A percentile compares a stretch with the other conserved stretches of the same genome.
These are phyloP conservation scores for Trichoderma breve DNA, from an alignment of 2,329 filamentous ascomycete species.

Conservation along the genomic window DNA sequence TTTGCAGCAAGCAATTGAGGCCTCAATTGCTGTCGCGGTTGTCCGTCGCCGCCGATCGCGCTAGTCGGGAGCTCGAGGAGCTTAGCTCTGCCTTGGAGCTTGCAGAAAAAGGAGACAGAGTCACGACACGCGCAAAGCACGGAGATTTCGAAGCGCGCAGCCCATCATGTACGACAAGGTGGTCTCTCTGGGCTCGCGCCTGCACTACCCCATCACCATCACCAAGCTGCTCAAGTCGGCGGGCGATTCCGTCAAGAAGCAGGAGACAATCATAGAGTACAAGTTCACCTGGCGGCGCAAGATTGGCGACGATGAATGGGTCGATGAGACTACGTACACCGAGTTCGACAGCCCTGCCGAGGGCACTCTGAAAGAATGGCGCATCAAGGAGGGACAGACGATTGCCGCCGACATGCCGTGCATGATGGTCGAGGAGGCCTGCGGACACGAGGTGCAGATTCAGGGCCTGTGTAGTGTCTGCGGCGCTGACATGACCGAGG, in stretches of 20 bases:
- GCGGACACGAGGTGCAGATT: conserved; percentile 87
- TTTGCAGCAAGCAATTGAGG: neutral
- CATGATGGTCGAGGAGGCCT: conserved; percentile 84
- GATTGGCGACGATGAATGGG: conserved; percentile 63
- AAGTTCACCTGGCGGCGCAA: conserved; percentile 77
- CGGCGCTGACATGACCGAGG: conserved; percentile 93
- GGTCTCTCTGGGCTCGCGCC: conserved; percentile 56
- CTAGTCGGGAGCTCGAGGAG: conserved; percentile 11
- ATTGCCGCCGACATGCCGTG: conserved; percentile 58
- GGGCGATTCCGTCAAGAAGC: conserved; percentile 71
- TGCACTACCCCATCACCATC: conserved; percentile 93
- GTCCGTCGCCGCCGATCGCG: conserved; percentile 9
- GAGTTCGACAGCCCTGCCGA: conserved; percentile 83
- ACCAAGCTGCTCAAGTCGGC: conserved; percentile 75
- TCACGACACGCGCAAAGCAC: conserved; percentile 13
- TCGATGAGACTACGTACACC: conserved; percentile 66
- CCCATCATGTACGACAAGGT: conserved; percentile 39
- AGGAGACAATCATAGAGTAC: conserved; percentile 82
- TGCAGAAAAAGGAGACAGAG: neutral
- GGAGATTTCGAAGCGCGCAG: neutral
- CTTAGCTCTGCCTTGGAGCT: neutral
- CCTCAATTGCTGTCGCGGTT: neutral
- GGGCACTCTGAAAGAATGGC: conserved; percentile 75
- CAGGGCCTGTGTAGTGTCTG: conserved; percentile 88
- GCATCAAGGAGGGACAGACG: conserved; percentile 64